These are phyloP conservation scores for Leccinum huronense DNA, from an alignment of 1,284 basidiomycete genomes.

Conservation along the genomic window DNA sequence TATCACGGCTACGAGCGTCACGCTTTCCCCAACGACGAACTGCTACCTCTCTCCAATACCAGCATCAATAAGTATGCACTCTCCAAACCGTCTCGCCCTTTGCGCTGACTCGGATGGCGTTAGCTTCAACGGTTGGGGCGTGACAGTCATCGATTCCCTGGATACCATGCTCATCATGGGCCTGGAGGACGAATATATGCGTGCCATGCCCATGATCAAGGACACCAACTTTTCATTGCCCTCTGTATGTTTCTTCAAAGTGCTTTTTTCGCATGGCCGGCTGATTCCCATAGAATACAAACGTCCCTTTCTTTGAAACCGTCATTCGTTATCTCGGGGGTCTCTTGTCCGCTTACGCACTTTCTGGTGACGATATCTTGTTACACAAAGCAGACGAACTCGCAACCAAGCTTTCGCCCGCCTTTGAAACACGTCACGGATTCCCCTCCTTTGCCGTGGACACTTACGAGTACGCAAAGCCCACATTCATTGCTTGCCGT, in stretches of 20 bases:
- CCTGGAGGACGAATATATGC: constrained; percentile 73
- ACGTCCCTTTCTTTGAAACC: constrained; percentile 78
- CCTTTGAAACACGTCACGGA: constrained; percentile 49
- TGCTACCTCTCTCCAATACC: constrained; percentile 50
- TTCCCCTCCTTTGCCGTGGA: constrained; percentile 51
- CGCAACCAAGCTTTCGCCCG: constrained; percentile 48
- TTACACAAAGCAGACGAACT: constrained; percentile 54
- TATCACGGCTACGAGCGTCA: constrained; percentile 60
- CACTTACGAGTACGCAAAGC: constrained; percentile 42
- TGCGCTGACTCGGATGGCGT: background rate
- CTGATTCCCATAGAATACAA: constrained; percentile 29
- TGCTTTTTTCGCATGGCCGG: background rate
- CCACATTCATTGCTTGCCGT: background rate
- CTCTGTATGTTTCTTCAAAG: constrained; percentile 25
- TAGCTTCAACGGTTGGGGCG: constrained; percentile 86
- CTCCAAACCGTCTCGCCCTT: background rate
- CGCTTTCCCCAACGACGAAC: constrained; percentile 61
- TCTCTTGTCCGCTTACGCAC: constrained; percentile 77
- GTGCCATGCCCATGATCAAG: constrained; percentile 70
- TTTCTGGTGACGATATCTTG: constrained; percentile 50
- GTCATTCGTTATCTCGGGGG: constrained; percentile 87
- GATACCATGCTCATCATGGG: constrained; percentile 90
- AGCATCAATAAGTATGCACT: constrained; percentile 51
- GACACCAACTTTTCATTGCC: constrained; percentile 60
- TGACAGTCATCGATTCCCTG: constrained; percentile 78